Percentiles rank a stretch among this genome's conserved stretches.
These are phyloP conservation scores for Globisporangium parvum DNA, from an alignment of 352 stramenopile genomes.

Conservation along the genomic window DNA sequence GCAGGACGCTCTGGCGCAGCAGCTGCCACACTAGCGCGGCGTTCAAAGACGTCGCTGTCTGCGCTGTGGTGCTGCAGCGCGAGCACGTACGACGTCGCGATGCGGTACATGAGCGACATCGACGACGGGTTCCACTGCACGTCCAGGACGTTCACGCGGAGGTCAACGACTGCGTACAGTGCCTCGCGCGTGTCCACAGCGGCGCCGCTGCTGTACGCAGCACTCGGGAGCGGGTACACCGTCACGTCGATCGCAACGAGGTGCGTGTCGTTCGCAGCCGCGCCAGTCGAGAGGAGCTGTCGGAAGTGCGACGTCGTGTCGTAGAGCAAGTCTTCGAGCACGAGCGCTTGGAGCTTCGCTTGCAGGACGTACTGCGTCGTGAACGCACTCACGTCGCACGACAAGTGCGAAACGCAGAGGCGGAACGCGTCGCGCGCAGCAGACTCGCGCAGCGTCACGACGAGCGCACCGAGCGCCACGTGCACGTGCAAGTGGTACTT, in stretches of 20 bases:
- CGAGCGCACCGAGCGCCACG: slow-evolving; percentile 42
- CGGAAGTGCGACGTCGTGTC: slow-evolving; percentile 37
- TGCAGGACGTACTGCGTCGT: slow-evolving; percentile 41
- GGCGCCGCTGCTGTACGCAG: slow-evolving; percentile 4
- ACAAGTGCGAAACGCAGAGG: slow-evolving; percentile 37
- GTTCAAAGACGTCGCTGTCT: slow-evolving; percentile 2
- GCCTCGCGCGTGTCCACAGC: slow-evolving; percentile 5
- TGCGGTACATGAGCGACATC: slow-evolving; percentile 66
- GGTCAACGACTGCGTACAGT: slow-evolving; percentile 39
- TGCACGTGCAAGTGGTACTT: slow-evolving; percentile 48
- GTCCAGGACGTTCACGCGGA: slow-evolving; percentile 66
- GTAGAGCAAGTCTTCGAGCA: slow-evolving; percentile 74
- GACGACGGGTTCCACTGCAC: slow-evolving; percentile 85
- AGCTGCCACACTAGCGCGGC: not conserved
- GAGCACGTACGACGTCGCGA: slow-evolving; percentile 51
- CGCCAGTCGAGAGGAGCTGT: slow-evolving; percentile 61
- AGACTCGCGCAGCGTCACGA: slow-evolving; percentile 49
- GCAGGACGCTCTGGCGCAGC: not conserved
- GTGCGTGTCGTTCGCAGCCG: slow-evolving; percentile 15
- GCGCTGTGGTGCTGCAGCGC: slow-evolving; percentile 34
- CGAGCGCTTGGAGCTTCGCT: slow-evolving; percentile 40
- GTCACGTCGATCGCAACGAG: slow-evolving; percentile 48
- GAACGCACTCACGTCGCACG: slow-evolving; percentile 39
- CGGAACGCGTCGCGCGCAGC: slow-evolving; percentile 43
- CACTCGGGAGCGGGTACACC: slow-evolving; percentile 22